Conservation (phyloP, 2,329 filamentous ascomycete genomes). For the Paracoccidioides brasiliensis region DNA sequence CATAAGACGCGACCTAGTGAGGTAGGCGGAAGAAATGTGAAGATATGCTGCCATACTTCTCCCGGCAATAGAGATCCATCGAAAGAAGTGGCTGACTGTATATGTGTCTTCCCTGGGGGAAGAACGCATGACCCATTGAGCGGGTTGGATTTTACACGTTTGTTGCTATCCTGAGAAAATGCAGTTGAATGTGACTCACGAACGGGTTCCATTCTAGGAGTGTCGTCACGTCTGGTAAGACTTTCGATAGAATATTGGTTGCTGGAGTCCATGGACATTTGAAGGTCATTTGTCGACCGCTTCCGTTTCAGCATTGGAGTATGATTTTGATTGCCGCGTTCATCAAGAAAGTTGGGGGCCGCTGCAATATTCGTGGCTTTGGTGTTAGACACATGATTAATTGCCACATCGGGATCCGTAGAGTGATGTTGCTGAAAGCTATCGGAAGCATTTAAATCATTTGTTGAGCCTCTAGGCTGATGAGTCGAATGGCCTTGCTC, state of each 20-base stretch:
- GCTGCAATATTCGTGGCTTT: background rate
- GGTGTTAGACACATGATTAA: background rate
- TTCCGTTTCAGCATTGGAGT: slow-evolving; percentile 7
- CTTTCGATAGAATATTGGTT: background rate
- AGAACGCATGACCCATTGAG: slow-evolving; percentile 1
- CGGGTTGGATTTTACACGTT: slow-evolving; percentile 12
- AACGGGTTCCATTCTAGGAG: background rate
- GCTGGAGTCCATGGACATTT: background rate
- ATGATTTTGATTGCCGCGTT: slow-evolving; percentile 1
- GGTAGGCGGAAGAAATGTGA: slow-evolving; percentile 51
- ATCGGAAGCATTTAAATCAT: background rate
- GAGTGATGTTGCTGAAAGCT: background rate
- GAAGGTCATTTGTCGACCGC: background rate
- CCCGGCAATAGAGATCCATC: slow-evolving; percentile 36
- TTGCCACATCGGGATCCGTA: background rate
- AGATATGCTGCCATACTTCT: slow-evolving; percentile 58
- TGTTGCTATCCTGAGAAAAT: slow-evolving; percentile 7
- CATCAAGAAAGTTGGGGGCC: background rate
- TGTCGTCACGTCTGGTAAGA: background rate
- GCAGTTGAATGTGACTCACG: background rate
- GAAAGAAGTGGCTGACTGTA: slow-evolving; percentile 2
- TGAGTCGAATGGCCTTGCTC: background rate
- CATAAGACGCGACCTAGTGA: slow-evolving; percentile 51
- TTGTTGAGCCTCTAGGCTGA: background rate
- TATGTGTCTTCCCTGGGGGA: background rate